Evolutionary conservation across 371 early-diverging fungal species (phyloP).

Genomic region (Apophysomyces trapeziformis): DNA sequence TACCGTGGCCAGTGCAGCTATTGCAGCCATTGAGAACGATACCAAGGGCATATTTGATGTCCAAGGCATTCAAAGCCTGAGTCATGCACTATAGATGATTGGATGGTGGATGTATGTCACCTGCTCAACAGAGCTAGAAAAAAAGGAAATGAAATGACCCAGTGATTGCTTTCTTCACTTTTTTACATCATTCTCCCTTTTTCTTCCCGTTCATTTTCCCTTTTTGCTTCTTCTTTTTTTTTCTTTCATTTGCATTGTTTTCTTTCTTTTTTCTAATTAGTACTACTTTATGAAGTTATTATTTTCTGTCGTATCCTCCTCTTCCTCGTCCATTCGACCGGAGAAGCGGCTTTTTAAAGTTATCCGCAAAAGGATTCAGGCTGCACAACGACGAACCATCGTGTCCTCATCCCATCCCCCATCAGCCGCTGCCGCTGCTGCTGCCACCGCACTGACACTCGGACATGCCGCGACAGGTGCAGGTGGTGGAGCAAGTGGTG

Average conservation of each 20-base stretch:
- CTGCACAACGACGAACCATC: constrained; percentile 6
- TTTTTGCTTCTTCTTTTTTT: constrained; percentile 2
- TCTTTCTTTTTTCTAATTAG: not conserved
- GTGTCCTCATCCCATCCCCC: not conserved
- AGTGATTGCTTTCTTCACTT: constrained; percentile 6
- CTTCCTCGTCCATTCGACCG: not conserved
- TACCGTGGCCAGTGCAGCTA: constrained; percentile 64
- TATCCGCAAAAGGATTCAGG: constrained; percentile 6
- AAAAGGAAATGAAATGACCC: not conserved
- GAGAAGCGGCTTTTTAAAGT: constrained; percentile 8
- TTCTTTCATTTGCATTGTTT: constrained; percentile 10
- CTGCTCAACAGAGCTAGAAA: constrained; percentile 1
- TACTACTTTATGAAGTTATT: constrained; percentile 2
- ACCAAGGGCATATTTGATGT: constrained; percentile 56
- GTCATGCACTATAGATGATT: constrained; percentile 18
- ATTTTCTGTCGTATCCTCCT: not conserved
- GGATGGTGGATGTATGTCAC: constrained; percentile 7
- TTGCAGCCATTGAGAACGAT: constrained; percentile 51
- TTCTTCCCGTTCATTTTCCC: constrained; percentile 10
- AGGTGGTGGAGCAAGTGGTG: constrained; percentile 1
- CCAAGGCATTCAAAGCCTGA: constrained; percentile 47
- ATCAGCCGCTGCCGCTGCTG: not conserved
- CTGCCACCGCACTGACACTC: not conserved
- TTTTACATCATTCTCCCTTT: constrained; percentile 8
- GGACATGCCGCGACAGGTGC: not conserved